phyloP scores from a whole-genome alignment of 2,329 filamentous ascomycete genomes.

The Epichloe sibirici region DNA sequence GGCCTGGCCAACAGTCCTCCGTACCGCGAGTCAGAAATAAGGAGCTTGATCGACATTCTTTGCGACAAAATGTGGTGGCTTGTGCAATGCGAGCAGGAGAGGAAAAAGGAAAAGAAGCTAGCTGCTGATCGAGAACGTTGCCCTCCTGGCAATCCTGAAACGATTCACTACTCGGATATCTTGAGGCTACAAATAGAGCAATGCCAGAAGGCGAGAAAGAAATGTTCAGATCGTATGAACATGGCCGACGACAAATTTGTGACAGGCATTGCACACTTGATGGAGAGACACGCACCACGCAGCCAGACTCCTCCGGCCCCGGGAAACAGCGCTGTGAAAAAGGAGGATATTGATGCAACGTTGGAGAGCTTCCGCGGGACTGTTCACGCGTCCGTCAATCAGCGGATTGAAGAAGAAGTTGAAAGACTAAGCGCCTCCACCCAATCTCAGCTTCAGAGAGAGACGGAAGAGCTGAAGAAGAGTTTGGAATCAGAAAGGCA shows the following conservation, averaged over 20 bases:
- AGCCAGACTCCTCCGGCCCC: not conserved
- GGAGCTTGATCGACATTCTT: slow-evolving; percentile 10
- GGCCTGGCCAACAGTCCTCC: not conserved
- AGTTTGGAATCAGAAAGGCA: slow-evolving; percentile 3
- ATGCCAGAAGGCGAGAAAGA: slow-evolving; percentile 6
- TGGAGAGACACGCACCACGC: not conserved
- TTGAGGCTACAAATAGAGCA: slow-evolving; percentile 9
- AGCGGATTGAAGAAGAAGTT: not conserved
- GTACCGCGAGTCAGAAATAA: slow-evolving; percentile 4
- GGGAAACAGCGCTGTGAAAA: not conserved
- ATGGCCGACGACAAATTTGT: slow-evolving; percentile 5
- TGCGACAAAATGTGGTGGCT: slow-evolving; percentile 12
- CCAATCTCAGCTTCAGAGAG: slow-evolving; percentile 1
- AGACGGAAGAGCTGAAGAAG: slow-evolving; percentile 1
- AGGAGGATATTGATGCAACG: slow-evolving; percentile 1
- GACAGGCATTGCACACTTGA: not conserved
- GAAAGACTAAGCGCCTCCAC: not conserved
- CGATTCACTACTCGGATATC: slow-evolving; percentile 10
- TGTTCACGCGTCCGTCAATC: not conserved
- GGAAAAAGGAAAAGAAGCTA: slow-evolving; percentile 9
- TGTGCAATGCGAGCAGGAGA: slow-evolving; percentile 9
- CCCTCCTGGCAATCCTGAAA: slow-evolving; percentile 11
- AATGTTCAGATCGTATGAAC: slow-evolving; percentile 4
- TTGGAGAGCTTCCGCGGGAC: not conserved
- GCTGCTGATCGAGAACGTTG: slow-evolving; percentile 9